Conservation (phyloP, 2,329 filamentous ascomycete genomes). For the Diaporthe citrichinensis region DNA sequence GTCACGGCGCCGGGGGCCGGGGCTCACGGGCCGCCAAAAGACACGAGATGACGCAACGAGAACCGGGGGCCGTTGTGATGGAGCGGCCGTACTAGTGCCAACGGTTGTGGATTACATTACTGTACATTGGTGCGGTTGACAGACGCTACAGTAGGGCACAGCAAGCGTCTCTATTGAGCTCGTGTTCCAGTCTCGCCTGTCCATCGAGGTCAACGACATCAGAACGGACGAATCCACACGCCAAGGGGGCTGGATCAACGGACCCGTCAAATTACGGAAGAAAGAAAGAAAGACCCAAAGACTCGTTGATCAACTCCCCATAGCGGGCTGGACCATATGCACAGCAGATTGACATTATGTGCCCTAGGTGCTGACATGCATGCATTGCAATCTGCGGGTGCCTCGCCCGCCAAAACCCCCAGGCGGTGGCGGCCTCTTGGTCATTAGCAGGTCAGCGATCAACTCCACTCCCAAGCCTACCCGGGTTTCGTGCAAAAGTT, state of each 20-base stretch:
- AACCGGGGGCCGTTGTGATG: not conserved
- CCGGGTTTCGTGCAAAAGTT: not conserved
- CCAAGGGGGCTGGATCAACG: not conserved
- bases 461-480: not conserved
- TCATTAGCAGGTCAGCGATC: slow-evolving; percentile 7
- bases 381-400: slow-evolving; percentile 16
- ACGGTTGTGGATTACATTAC: not conserved
- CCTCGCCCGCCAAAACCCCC: not conserved
- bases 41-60: slow-evolving; percentile 18
- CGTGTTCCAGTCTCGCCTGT: not conserved
- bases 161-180: not conserved
- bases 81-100: not conserved
- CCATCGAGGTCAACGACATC: not conserved
- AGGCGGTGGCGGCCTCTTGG: slow-evolving; percentile 2
- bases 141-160: not conserved
- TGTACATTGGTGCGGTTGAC: not conserved
- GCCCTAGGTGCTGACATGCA: slow-evolving; percentile 19
- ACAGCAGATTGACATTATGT: not conserved
- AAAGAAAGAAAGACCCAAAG: not conserved
- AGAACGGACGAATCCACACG: not conserved
- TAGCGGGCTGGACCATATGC: slow-evolving; percentile 11
- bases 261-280: not conserved
- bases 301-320: not conserved
- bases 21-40: not conserved
- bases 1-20: not conserved